Conservation (phyloP, 2,329 filamentous ascomycete species). For the Neofusicoccum sp. region DNA sequence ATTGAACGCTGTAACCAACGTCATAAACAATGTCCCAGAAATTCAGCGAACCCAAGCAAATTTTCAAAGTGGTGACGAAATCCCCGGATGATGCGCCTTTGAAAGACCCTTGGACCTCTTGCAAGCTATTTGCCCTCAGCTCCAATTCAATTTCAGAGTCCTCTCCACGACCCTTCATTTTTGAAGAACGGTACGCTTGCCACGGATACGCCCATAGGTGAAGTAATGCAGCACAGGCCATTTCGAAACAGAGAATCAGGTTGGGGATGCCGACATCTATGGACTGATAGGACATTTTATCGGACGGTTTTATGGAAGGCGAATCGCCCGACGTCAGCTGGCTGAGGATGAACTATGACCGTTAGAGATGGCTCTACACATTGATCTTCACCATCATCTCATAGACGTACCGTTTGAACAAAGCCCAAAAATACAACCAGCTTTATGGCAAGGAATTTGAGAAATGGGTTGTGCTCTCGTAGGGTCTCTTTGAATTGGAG, state of each 20-base stretch:
- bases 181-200: constrained; percentile 58
- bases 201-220: constrained; percentile 80
- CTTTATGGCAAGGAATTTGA: constrained; percentile 84
- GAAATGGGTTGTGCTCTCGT: constrained; percentile 66
- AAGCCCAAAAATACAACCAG: constrained; percentile 84
- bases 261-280: constrained; percentile 77
- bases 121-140: neutral
- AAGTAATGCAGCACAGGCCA: constrained; percentile 73
- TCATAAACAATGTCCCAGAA: neutral
- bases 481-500: constrained; percentile 69
- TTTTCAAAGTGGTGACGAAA: neutral
- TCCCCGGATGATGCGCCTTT: neutral
- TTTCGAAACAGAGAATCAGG: constrained; percentile 75
- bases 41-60: neutral
- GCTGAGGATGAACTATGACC: constrained; percentile 59
- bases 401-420: constrained; percentile 60
- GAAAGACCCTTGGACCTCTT: neutral
- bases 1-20: neutral
- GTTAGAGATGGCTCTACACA: constrained; percentile 33
- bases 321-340: neutral
- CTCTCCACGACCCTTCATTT: neutral
- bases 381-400: neutral
- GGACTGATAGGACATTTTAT: constrained; percentile 16
- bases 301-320: neutral
- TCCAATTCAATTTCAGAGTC: neutral